Conservation (phyloP, 192 early-diverging fungal species). For the Coemansia sp. region DNA sequence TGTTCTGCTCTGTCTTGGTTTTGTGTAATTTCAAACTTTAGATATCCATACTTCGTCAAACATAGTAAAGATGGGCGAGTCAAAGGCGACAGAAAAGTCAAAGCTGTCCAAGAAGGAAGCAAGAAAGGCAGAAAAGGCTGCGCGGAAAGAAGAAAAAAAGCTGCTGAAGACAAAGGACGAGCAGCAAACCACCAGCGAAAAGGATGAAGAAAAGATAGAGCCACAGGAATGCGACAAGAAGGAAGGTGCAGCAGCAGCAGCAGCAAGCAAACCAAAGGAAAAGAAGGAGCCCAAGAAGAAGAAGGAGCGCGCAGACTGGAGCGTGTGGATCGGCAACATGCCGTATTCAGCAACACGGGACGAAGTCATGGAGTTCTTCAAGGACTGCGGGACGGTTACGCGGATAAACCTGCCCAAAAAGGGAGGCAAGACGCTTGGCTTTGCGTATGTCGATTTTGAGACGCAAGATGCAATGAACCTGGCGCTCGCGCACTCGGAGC, state of each 20-base stretch:
- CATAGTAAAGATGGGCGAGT: neutral
- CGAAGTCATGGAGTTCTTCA: slow-evolving; percentile 60
- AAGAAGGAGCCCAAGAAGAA: slow-evolving; percentile 33
- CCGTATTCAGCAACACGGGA: slow-evolving; percentile 60
- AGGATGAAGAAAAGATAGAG: neutral
- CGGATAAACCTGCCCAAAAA: slow-evolving; percentile 48
- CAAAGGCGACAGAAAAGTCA: slow-evolving; percentile 1
- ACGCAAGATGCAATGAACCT: slow-evolving; percentile 51
- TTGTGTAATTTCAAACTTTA: slow-evolving; percentile 1
- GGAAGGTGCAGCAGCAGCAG: slow-evolving; percentile 40
- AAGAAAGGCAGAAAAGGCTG: slow-evolving; percentile 6
- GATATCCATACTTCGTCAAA: neutral
- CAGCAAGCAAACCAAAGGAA: slow-evolving; percentile 33
- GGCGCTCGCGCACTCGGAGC: slow-evolving; percentile 67
- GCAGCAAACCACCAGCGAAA: neutral
- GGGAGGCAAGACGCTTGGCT: slow-evolving; percentile 55
- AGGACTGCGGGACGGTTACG: slow-evolving; percentile 35
- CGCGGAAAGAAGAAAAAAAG: slow-evolving; percentile 8
- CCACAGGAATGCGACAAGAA: slow-evolving; percentile 14
- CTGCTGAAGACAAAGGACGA: slow-evolving; percentile 16
- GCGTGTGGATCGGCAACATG: slow-evolving; percentile 76
- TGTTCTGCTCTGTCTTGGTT: slow-evolving; percentile 1
- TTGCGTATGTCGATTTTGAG: slow-evolving; percentile 73
- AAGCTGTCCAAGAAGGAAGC: neutral
- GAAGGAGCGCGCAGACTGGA: slow-evolving; percentile 57